Evolutionary conservation across 202 grass and related monocot species (phyloP).

Genomic region (Carex sylvatica): DNA sequence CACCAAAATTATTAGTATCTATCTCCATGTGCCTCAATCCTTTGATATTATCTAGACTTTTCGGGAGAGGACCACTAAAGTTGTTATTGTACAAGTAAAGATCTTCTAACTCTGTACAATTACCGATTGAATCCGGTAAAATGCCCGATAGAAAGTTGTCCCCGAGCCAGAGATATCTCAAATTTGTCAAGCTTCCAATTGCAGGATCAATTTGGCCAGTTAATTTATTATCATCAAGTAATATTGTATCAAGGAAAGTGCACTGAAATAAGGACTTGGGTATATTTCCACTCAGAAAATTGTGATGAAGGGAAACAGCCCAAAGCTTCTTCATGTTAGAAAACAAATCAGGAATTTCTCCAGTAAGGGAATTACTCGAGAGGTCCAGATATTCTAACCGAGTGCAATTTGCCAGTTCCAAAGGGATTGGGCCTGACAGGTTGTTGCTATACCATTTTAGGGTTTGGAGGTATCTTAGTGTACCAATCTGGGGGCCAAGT

Average conservation of each 20-base stretch:
- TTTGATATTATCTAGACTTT: slow-evolving; percentile 43
- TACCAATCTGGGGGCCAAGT: slow-evolving; percentile 51
- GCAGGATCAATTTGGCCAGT: slow-evolving; percentile 43
- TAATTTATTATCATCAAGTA: slow-evolving; percentile 48
- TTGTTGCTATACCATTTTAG: slow-evolving; percentile 36
- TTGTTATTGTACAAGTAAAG: slow-evolving; percentile 52
- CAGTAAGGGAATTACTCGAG: slow-evolving; percentile 45
- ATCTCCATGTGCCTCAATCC: slow-evolving; percentile 43
- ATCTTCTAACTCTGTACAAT: slow-evolving; percentile 57
- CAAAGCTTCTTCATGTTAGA: slow-evolving; percentile 42
- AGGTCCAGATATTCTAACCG: slow-evolving; percentile 49
- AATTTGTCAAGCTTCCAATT: slow-evolving; percentile 36
- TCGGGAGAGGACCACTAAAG: slow-evolving; percentile 54
- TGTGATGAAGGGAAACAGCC: slow-evolving; percentile 31
- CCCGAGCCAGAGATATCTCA: slow-evolving; percentile 41
- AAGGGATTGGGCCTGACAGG: slow-evolving; percentile 57
- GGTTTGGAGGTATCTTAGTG: slow-evolving; percentile 27
- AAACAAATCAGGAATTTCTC: slow-evolving; percentile 58
- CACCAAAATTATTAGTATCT: slow-evolving; percentile 43
- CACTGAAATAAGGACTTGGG: slow-evolving; percentile 49
- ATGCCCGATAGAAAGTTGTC: slow-evolving; percentile 49
- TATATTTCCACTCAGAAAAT: slow-evolving; percentile 52
- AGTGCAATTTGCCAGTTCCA: slow-evolving; percentile 59
- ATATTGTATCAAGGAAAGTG: slow-evolving; percentile 36
- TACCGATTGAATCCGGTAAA: slow-evolving; percentile 55